These are phyloP conservation scores for Cruciata laevipes DNA, from an alignment of 257 asterid genomes.

Conservation along the genomic window DNA sequence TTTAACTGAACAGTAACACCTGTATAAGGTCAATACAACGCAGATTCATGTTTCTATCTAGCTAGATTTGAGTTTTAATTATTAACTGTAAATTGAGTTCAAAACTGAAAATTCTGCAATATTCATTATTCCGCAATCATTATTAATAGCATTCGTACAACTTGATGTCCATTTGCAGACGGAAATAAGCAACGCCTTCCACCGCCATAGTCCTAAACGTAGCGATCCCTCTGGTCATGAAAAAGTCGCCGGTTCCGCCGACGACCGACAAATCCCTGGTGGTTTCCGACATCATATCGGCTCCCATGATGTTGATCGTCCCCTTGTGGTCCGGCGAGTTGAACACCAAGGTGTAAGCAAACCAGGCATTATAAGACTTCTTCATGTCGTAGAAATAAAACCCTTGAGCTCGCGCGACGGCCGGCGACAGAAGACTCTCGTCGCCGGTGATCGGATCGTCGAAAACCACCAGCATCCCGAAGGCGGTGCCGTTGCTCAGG, in stretches of 20 bases:
- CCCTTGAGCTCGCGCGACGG: slow-evolving; percentile 50
- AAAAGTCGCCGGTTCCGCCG: slow-evolving; percentile 64
- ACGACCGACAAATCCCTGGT: slow-evolving; percentile 51
- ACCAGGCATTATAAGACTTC: slow-evolving; percentile 39
- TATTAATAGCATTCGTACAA: slow-evolving; percentile 55
- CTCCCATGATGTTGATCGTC: slow-evolving; percentile 50
- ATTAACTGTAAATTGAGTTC: no score
- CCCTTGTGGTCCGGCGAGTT: slow-evolving; percentile 46
- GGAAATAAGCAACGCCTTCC: slow-evolving; percentile 45
- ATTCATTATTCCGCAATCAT: no score
- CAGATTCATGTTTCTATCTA: no score
- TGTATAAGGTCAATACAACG: no score
- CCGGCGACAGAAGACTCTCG: slow-evolving; percentile 32
- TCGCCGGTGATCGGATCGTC: slow-evolving; percentile 55
- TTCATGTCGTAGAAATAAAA: slow-evolving; percentile 55
- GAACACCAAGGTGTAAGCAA: slow-evolving; percentile 52
- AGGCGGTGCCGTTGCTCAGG: slow-evolving; percentile 20
- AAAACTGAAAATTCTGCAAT: no score
- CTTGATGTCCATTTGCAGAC: slow-evolving; percentile 63
- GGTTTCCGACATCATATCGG: slow-evolving; percentile 35
- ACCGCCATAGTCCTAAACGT: slow-evolving; percentile 36
- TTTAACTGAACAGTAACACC: no score
- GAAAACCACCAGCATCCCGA: slow-evolving; percentile 45
- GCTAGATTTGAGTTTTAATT: no score
- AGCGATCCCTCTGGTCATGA: slow-evolving; percentile 57